Evolutionary conservation across 2,329 filamentous ascomycete genomes (phyloP), one percentile per base, ranked within the genome.

Genomic region (Claviceps sp.): DNA sequence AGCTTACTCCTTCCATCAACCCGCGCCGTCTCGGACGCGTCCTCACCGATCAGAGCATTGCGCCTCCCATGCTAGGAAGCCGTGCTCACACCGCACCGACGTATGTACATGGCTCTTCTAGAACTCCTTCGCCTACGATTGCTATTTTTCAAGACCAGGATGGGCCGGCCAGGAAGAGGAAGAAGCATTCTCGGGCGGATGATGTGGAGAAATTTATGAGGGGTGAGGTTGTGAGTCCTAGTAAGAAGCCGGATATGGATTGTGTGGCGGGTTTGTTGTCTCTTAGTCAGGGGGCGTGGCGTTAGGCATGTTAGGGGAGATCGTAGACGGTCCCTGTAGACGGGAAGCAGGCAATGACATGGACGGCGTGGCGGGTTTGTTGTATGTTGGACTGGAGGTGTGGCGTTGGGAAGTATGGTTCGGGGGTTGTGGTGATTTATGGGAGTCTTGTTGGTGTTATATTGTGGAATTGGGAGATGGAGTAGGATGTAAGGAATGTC

Each of bases 271-370:
- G 88, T n/a, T 69, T 97, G 57, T 67, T 96, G 56, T 91, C 87
- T 49, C 74, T 97, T 46, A 94, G 88, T 61, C 87, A 95, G 69
- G 91, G 90, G n/a, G 88, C 88, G 62, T 96, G 90, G 89, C 78
- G 81, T 62, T 85, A 34, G 30, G 30, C 30, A 34, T 34, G 9
- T 34, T 11, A 9, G 4, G 30, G 30, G 30, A 11, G 30, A 34
- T 3, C 3, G 9, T 34, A 11, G 30, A 34, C 11, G 9, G 30
- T 22, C 22, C 3, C 22, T 22, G 30, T 34, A 11, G 30, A 34
- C 11, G 3, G 30, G 3, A 34, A 34, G 30, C 30, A 34, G 9
- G 11, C 9, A 34, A 34, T 34, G 91, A 96, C 63, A 75, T 95
- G 65, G 88, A 94, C 63, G 94, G 88, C 63, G 84, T 95, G 47